Base-by-base conservation (phyloP, 345 rosid species). In the Fremontodendron californicum region DNA sequence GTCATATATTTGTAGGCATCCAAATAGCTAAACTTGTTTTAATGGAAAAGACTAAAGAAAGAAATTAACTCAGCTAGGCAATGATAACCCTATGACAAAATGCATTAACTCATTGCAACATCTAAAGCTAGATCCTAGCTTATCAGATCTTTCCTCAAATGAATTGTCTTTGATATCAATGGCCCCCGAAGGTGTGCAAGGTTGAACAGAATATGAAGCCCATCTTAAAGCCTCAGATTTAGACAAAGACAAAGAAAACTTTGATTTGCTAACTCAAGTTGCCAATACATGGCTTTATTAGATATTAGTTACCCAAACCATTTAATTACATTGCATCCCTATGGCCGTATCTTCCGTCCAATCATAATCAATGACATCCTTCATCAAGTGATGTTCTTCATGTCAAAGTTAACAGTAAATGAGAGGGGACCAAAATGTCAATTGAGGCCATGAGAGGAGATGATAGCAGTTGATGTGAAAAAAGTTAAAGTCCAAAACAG, bases 1-100 rank as follows among this genome's bases (percentile, higher is more conserved):
- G 61, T 63, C 68, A 43, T 23, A 71, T 40, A 73, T 77, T 62
- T 49, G 3, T 71, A 16, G 10, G 40, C 54, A 45, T 75, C 25
- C 23, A 21, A 11, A 72, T 21, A 11, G 63, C 25, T 29, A 46
- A 70, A 48, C 58, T 48, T 4, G 19, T 48, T 46, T 70, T 5
- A 70, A 72, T n/a, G 6, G 18, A 21, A 19, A 72, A 72, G 49
- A 54, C 2, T 2, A 54, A 31, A 72, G 19, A n/a, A 31, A 40
- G 48, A 35, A 72, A 63, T 63, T 2, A 31, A 37, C 48, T n/a
- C 63, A 33, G 23, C 43, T 15, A 63, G 29, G 46, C 7, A 70
- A 67, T 23, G 23, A 27, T 69, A 69, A 8, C 23, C 25, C 40
- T 46, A 16, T 8, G 37, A 48, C 15, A 70, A 69, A 46, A 48